Conservation (phyloP, 1,139 yeast genomes). For the Lodderomyces orthopsilosis region DNA sequence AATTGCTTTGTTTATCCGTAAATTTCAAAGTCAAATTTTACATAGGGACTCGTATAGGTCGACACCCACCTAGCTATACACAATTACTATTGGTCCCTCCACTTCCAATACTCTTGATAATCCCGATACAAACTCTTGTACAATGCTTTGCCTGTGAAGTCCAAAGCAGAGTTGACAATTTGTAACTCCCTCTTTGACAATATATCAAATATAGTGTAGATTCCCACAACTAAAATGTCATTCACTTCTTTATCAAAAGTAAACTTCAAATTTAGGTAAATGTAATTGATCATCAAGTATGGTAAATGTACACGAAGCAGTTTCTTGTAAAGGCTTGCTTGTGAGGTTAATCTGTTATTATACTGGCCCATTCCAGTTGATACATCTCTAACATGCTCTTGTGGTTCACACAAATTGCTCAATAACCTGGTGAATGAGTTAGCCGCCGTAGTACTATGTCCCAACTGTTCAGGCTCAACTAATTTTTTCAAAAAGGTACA, state of each 20-base stretch:
- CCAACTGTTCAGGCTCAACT: constrained; percentile 18
- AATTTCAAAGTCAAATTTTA: constrained; percentile 30
- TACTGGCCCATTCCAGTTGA: constrained; percentile 6
- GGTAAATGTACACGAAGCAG: constrained; percentile 64
- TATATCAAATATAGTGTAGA: constrained; percentile 66
- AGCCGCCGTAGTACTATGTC: constrained; percentile 26
- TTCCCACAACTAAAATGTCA: constrained; percentile 53
- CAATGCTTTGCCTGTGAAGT: constrained; percentile 64
- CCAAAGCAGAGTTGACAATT: constrained; percentile 66
- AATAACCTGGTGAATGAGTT: constrained; percentile 56
- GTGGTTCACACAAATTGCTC: constrained; percentile 72
- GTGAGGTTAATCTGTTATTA: constrained; percentile 45
- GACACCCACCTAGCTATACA: constrained; percentile 6
- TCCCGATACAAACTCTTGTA: constrained; percentile 68
- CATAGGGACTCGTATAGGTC: constrained; percentile 30
- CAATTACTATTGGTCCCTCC: constrained; percentile 53
- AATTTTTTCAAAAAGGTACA: constrained; percentile 48
- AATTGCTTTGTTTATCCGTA: constrained; percentile 19
- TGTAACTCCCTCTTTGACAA: constrained; percentile 66
- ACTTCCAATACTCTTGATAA: constrained; percentile 76
- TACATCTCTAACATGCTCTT: constrained; percentile 15
- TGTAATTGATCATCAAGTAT: constrained; percentile 55
- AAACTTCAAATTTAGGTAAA: constrained; percentile 48
- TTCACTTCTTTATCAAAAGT: constrained; percentile 49
- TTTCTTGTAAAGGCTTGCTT: constrained; percentile 53